Conservation (phyloP, 768 basidiomycete species). For the Leccinum longicurvipes region DNA sequence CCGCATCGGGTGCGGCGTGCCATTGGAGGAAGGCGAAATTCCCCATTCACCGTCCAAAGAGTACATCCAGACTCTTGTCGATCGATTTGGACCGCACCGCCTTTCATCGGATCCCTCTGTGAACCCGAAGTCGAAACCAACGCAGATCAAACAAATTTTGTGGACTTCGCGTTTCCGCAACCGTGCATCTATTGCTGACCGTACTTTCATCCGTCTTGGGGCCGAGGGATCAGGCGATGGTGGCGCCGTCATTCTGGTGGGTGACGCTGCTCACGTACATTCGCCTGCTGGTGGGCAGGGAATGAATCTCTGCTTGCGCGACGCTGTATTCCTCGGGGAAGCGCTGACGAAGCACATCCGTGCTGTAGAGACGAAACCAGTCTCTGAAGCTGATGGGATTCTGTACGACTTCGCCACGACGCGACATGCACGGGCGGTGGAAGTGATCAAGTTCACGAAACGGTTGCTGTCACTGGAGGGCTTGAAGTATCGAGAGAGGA, state of each 20-base stretch:
- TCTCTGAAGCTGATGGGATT: slow-evolving; percentile 25
- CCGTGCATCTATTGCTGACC: slow-evolving; percentile 41
- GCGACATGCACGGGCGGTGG: slow-evolving; percentile 41
- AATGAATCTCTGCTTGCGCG: slow-evolving; percentile 54
- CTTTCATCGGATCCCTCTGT: slow-evolving; percentile 34
- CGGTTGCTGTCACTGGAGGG: slow-evolving; percentile 25
- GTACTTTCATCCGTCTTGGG: slow-evolving; percentile 32
- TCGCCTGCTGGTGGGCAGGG: slow-evolving; percentile 55
- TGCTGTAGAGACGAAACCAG: slow-evolving; percentile 5
- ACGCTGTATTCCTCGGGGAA: slow-evolving; percentile 47
- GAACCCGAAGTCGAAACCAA: slow-evolving; percentile 26
- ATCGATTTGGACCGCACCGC: too few species aligned
- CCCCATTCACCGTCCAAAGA: slow-evolving; percentile 36
- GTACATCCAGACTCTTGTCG: slow-evolving; percentile 42
- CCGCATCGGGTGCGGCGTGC: slow-evolving; percentile 41
- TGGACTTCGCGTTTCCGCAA: too few species aligned
- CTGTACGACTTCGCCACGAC: slow-evolving; percentile 34
- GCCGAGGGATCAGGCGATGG: slow-evolving; percentile 7
- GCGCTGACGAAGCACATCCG: too few species aligned
- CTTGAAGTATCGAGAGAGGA: slow-evolving; percentile 15
- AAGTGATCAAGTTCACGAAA: slow-evolving; percentile 42
- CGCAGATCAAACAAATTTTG: slow-evolving; percentile 38
- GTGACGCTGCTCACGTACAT: slow-evolving; percentile 53
- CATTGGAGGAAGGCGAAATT: slow-evolving; percentile 31
- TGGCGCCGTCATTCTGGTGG: slow-evolving; percentile 30